Percentiles rank a stretch among this genome's conserved stretches.
phyloP scores from a whole-genome alignment of 2,329 filamentous ascomycete species.

The Arthroderma sp. region DNA sequence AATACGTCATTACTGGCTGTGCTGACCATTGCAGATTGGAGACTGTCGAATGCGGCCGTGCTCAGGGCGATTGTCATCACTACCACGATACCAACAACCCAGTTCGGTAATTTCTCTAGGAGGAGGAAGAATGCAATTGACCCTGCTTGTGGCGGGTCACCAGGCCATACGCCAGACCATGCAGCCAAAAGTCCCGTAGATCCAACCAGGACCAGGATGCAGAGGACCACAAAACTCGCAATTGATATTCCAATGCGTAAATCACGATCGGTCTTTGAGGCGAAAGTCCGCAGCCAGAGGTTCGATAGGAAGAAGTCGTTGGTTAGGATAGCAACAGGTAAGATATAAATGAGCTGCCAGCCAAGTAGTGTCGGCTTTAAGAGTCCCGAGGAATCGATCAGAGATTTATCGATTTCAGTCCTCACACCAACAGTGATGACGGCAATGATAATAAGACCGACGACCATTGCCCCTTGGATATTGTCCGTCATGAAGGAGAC shows the following conservation, averaged over 20 bases:
- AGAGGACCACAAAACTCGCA: slow-evolving; percentile 52
- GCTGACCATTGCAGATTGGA: slow-evolving; percentile 77
- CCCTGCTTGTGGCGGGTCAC: slow-evolving; percentile 49
- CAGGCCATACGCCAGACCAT: slow-evolving; percentile 62
- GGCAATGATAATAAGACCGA: slow-evolving; percentile 61
- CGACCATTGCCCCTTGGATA: slow-evolving; percentile 66
- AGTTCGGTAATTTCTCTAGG: slow-evolving; percentile 57
- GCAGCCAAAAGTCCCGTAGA: slow-evolving; percentile 61
- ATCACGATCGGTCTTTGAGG: slow-evolving; percentile 64
- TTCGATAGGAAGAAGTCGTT: slow-evolving; percentile 80
- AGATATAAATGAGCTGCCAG: slow-evolving; percentile 77
- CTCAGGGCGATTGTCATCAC: slow-evolving; percentile 69
- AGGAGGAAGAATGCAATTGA: slow-evolving; percentile 65
- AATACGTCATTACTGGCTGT: slow-evolving; percentile 74
- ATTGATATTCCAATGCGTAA: slow-evolving; percentile 62
- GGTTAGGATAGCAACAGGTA: slow-evolving; percentile 66
- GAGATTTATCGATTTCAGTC: slow-evolving; percentile 56
- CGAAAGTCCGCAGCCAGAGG: slow-evolving; percentile 76
- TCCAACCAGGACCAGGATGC: slow-evolving; percentile 62
- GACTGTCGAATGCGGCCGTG: slow-evolving; percentile 66
- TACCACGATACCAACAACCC: slow-evolving; percentile 72
- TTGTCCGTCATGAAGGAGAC: slow-evolving; percentile 78
- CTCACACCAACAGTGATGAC: slow-evolving; percentile 66
- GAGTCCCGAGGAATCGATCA: slow-evolving; percentile 57
- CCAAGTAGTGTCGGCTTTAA: slow-evolving; percentile 59